These are phyloP conservation scores for Colletotrichum magnum DNA, from an alignment of 2,329 filamentous ascomycete species.

Conservation along the genomic window DNA sequence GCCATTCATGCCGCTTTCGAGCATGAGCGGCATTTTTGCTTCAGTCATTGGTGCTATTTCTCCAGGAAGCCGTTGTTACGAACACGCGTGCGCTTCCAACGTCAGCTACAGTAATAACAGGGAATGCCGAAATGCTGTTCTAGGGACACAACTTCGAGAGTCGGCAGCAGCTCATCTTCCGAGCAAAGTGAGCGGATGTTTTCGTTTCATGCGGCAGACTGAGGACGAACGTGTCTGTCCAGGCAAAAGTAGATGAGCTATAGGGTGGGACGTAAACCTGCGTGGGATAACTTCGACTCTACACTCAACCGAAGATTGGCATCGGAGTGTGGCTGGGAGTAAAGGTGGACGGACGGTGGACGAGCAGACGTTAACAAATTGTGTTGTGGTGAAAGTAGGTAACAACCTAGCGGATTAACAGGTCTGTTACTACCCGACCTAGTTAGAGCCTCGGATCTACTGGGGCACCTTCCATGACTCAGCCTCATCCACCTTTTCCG, in stretches of 20 bases:
- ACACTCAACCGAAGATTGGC: constrained; percentile 4
- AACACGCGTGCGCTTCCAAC: constrained; percentile 4
- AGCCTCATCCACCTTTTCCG: no score
- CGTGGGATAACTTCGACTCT: constrained; percentile 12
- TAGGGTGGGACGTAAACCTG: constrained; percentile 4
- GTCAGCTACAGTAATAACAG: constrained; percentile 2
- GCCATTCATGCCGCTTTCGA: constrained; percentile 63
- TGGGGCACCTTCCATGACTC: no score
- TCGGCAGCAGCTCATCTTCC: constrained; percentile 27
- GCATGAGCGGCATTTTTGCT: constrained; percentile 65
- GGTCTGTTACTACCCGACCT: no score
- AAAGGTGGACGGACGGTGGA: constrained; percentile 7
- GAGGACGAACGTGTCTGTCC: background rate
- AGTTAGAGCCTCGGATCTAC: no score
- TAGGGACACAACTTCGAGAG: constrained; percentile 14
- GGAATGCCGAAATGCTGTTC: constrained; percentile 24
- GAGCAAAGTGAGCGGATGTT: background rate
- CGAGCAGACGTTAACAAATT: background rate
- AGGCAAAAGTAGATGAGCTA: constrained; percentile 2
- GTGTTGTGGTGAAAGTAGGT: background rate
- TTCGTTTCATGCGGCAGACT: background rate
- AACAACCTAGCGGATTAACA: no score
- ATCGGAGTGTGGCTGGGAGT: constrained; percentile 19
- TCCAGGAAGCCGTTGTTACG: background rate
- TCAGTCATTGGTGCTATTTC: constrained; percentile 46